A percentile compares a stretch with the other conserved stretches of the same genome.
Evolutionary conservation across 73 alveolate genomes (phyloP).

Genomic region (Blepharisma japonicum): DNA sequence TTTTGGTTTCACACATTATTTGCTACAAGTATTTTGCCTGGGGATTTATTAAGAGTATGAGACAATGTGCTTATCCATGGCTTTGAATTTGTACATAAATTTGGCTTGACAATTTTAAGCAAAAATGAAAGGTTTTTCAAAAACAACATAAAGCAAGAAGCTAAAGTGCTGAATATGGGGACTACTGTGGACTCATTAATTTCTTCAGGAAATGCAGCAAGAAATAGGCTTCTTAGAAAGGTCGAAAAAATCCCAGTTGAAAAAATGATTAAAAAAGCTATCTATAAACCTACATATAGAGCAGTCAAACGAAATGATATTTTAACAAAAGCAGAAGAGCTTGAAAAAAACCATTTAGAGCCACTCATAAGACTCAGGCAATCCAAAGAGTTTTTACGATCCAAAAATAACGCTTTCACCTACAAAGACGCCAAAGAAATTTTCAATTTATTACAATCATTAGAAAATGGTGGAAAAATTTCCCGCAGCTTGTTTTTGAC

Average conservation of each 20-base stretch:
- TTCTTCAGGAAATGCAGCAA: constrained; percentile 7
- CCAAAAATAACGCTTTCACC: too few relatives aligned
- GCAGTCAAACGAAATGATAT: background rate
- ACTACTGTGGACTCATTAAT: background rate
- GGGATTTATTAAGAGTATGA: background rate
- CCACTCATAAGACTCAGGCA: too few relatives aligned
- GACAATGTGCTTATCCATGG: constrained; percentile 17
- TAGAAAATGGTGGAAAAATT: background rate
- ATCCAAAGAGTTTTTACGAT: too few relatives aligned
- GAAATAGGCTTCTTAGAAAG: background rate
- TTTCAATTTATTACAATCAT: background rate
- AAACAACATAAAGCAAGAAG: background rate
- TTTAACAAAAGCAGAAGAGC: background rate
- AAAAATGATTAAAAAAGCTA: background rate
- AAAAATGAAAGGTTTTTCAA: constrained; percentile 16
- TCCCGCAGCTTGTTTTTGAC: background rate
- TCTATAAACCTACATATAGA: background rate
- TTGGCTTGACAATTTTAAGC: background rate
- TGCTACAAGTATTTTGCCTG: too few relatives aligned
- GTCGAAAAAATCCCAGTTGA: constrained; percentile 8
- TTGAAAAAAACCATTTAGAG: background rate
- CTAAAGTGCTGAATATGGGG: background rate
- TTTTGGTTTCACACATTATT: too few relatives aligned
- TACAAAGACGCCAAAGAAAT: background rate
- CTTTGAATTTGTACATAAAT: background rate